Percentiles rank a stretch among this genome's conserved stretches.
These are phyloP conservation scores for Pholiota conissans DNA, from an alignment of 768 basidiomycete species.

Conservation along the genomic window DNA sequence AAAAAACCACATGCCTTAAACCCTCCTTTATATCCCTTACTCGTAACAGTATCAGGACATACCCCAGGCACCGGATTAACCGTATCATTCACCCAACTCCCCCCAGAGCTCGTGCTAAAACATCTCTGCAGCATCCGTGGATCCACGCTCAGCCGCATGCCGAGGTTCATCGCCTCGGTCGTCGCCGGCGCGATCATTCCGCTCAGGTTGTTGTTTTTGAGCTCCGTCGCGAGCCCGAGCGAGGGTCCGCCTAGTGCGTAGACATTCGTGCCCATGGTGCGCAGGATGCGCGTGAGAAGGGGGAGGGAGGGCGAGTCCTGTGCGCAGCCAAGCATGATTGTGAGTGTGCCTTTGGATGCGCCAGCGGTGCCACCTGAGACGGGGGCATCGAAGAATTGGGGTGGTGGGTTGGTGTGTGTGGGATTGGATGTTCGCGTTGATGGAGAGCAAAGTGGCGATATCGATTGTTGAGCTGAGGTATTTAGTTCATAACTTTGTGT, in stretches of 20 bases:
- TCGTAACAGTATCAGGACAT: conserved; percentile 42
- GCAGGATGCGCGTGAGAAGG: conserved; percentile 31
- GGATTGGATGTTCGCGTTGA: conserved; percentile 28
- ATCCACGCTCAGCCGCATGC: conserved; percentile 43
- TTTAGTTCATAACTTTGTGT: background rate
- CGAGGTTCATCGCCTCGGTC: conserved; percentile 44
- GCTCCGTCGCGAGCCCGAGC: conserved; percentile 42
- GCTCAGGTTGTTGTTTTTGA: conserved; percentile 44
- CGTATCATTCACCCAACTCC: conserved; percentile 40
- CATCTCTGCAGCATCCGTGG: conserved; percentile 36
- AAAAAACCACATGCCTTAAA: conserved; percentile 31
- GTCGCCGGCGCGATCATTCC: conserved; percentile 42
- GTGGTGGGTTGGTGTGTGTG: conserved; percentile 16
- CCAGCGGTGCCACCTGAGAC: conserved; percentile 43
- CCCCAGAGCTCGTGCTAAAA: conserved; percentile 39
- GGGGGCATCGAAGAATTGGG: conserved; percentile 40
- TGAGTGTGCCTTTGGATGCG: conserved; percentile 36
- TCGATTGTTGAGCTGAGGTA: conserved; percentile 45
- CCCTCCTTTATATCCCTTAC: conserved; percentile 40
- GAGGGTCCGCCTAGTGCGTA: conserved; percentile 38
- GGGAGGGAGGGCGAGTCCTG: conserved; percentile 31
- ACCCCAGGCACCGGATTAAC: conserved; percentile 47
- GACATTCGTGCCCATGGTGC: conserved; percentile 36
- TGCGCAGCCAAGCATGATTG: conserved; percentile 39
- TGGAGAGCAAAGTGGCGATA: conserved; percentile 31